Evolutionary conservation across 495 filamentous ascomycete species (phyloP), one percentile per base, ranked within the genome.

Genomic region (Sordaria brevicollis): DNA sequence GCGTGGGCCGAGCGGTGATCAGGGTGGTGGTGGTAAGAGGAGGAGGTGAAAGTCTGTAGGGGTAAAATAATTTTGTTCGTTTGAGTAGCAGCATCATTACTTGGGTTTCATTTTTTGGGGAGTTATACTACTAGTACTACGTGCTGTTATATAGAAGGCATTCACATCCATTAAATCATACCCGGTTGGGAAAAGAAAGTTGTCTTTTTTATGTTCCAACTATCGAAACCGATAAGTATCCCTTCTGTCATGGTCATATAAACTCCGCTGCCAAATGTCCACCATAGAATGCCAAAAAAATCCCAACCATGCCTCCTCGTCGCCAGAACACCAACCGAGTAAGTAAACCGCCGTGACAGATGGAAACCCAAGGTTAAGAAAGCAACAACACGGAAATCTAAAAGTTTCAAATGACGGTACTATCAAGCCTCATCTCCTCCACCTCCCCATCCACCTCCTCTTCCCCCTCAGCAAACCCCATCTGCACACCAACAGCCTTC

Each of bases 1-100:
- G 86, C 86, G 95, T 76, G 93, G 89, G 78, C 83, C 84, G 19
- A 84, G 83, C 0, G 83, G 81, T 41, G 87, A 86, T 19, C 86
- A 83, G 21, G 91, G 88, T 66, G 90, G 87, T 43, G 86, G 84
- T n/a, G 88, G 90, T 33, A 93, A 92, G 81, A 88, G 90, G 83
- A 85, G 89, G 74, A 78, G 77, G 75, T 83, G 71, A 37, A 65
- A 29, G 33, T 29, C 5, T 17, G 10, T 25, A 57, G 7, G 49
- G 49, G 49, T 10, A 29, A 31, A 57, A 57, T 57, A 57, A 57
- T 57, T 57, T 19, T 25, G 1, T 54, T 25, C 1, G 43, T 54
- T 25, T 13, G 2, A 5, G 43, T 29, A 25, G 21, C 19, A 10
- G 5, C 49, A 57, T 54, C 43, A 54, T 54, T 2, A 29, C 43